A percentile compares a stretch with the other conserved stretches of the same genome.
Evolutionary conservation across 148 eudicot genomes (phyloP).

Genomic region (Pouteria glomerata): DNA sequence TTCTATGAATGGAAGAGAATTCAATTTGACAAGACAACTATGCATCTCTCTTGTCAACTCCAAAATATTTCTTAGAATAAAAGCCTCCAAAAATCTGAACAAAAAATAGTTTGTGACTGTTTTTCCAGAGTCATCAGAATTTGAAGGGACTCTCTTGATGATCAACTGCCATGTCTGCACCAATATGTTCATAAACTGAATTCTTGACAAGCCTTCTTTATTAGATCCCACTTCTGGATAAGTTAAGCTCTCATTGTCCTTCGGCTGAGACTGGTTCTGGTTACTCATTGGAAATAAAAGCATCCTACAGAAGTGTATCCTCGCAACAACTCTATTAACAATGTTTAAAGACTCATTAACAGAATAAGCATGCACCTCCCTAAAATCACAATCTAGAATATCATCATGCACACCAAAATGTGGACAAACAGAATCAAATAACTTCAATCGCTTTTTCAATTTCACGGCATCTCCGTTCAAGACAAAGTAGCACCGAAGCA

Average conservation of each 20-base stretch:
- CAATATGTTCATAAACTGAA: conserved; percentile 47
- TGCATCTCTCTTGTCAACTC: conserved; percentile 41
- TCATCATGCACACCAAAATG: conserved; percentile 20
- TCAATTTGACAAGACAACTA: conserved; percentile 38
- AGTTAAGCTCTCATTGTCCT: conserved; percentile 17
- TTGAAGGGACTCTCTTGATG: conserved; percentile 48
- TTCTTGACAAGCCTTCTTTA: conserved; percentile 28
- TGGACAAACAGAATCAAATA: conserved; percentile 51
- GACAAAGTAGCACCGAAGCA: conserved; percentile 46
- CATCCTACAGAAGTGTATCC: conserved; percentile 47
- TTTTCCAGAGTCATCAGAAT: conserved; percentile 16
- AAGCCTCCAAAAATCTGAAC: conserved; percentile 60
- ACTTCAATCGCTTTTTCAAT: conserved; percentile 36
- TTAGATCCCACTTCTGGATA: conserved; percentile 19
- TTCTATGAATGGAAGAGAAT: conserved; percentile 51
- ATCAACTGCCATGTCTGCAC: conserved; percentile 54
- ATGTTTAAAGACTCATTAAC: conserved; percentile 43
- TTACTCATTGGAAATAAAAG: conserved; percentile 43
- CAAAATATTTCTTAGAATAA: conserved; percentile 40
- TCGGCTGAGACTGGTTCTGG: conserved; percentile 17
- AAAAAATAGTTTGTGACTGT: conserved; percentile 26
- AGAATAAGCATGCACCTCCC: conserved; percentile 29
- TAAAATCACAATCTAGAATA: conserved; percentile 40
- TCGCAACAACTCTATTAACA: conserved; percentile 56
- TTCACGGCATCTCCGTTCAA: conserved; percentile 20